Evolutionary conservation across 768 basidiomycete species (phyloP).

Genomic region (Boletellus sp.): DNA sequence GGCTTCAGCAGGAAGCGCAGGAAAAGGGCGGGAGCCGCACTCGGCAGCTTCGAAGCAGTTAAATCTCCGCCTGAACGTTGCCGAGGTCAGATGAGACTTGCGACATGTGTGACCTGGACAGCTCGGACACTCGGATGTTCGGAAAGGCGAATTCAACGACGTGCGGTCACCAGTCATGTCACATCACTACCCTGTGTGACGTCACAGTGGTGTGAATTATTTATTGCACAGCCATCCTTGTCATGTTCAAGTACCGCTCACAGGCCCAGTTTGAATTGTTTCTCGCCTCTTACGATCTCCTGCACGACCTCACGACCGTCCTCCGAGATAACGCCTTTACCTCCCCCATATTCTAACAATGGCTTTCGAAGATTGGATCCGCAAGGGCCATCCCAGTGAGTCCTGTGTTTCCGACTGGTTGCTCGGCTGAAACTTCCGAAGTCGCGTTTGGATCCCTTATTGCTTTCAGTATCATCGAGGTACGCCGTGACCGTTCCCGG

Average conservation of each 20-base stretch:
- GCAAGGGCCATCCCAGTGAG: constrained; percentile 57
- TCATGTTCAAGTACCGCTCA: constrained; percentile 21
- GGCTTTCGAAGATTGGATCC: constrained; percentile 39
- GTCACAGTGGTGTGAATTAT: constrained; percentile 24
- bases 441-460: constrained; percentile 49
- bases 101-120: too few species aligned
- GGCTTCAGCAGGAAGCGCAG: too few species aligned
- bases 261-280: constrained; percentile 6
- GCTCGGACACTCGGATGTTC: too few species aligned
- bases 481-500: constrained; percentile 21
- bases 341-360: constrained; percentile 22
- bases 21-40: too few species aligned
- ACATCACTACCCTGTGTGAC: constrained; percentile 2
- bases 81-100: too few species aligned
- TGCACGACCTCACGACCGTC: constrained; percentile 28
- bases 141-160: too few species aligned
- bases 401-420: neutral
- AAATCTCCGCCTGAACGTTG: too few species aligned
- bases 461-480: constrained; percentile 66
- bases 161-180: neutral
- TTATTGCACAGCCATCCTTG: constrained; percentile 17
- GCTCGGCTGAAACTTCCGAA: constrained; percentile 31
- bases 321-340: constrained; percentile 14
- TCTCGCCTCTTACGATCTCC: constrained; percentile 17
- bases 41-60: too few species aligned